Evolutionary conservation across 805 yeast genomes (phyloP).

Genomic region (Candida ortonii): DNA sequence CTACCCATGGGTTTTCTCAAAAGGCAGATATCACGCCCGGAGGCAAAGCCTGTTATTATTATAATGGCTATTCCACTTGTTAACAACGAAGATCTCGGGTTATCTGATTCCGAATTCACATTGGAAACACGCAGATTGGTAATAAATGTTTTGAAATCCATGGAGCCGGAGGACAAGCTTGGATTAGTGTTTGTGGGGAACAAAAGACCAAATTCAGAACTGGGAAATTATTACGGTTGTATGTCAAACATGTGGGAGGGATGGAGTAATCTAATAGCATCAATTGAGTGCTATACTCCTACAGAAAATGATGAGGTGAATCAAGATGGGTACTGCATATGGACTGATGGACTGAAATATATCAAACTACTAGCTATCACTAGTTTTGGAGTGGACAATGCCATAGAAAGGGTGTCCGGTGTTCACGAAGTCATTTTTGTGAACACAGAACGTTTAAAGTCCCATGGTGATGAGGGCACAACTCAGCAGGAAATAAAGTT

Average conservation of each 20-base stretch:
- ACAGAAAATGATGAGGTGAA: constrained; percentile 13
- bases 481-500: constrained; percentile 2
- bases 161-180: constrained; percentile 25
- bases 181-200: constrained; percentile 31
- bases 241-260: constrained; percentile 28
- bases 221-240: constrained; percentile 35
- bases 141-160: constrained; percentile 5
- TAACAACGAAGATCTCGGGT: constrained; percentile 18
- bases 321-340: constrained; percentile 10
- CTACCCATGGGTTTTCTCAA: constrained; percentile 39
- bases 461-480: neutral
- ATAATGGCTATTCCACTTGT: constrained; percentile 28
- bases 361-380: constrained; percentile 20
- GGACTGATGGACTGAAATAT: constrained; percentile 26
- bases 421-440: constrained; percentile 24
- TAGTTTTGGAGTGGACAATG: constrained; percentile 16
- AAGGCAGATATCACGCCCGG: constrained; percentile 41
- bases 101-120: constrained; percentile 22
- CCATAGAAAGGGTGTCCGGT: constrained; percentile 1
- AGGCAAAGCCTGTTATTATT: constrained; percentile 25
- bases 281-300: constrained; percentile 20
- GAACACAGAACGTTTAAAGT: constrained; percentile 15
- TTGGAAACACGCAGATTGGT: constrained; percentile 15
- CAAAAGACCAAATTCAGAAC: constrained; percentile 5
- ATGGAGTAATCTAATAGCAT: constrained; percentile 25